Conservation (phyloP, 2,329 filamentous ascomycete species). For the Bertia moriformis region DNA sequence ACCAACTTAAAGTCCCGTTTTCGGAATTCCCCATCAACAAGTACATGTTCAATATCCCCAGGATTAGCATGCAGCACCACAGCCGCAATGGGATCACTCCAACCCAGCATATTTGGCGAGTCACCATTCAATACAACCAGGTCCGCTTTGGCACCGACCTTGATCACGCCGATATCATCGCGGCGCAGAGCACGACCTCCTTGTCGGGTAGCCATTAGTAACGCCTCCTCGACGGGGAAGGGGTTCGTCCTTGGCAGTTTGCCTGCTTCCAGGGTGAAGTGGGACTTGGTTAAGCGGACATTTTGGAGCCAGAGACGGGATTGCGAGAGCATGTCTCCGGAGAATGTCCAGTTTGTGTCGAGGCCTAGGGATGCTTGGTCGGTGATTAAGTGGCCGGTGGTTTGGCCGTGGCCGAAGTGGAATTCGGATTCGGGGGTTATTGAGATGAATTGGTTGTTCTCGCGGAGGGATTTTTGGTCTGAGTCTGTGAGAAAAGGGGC, state of each 20-base stretch:
- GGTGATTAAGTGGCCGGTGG: conserved; percentile 21
- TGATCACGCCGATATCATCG: conserved; percentile 32
- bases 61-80: conserved; percentile 37
- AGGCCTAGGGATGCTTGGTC: conserved; percentile 37
- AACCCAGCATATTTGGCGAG: conserved; percentile 33
- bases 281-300: conserved; percentile 21
- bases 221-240: conserved; percentile 37
- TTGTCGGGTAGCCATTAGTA: conserved; percentile 34
- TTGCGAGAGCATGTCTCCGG: conserved; percentile 32
- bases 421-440: conserved; percentile 44
- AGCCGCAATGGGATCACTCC: conserved; percentile 38
- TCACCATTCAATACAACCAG: conserved; percentile 34
- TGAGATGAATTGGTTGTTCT: conserved; percentile 34
- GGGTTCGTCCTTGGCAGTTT: conserved; percentile 29
- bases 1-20: conserved; percentile 27
- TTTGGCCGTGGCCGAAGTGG: conserved; percentile 39
- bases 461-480: conserved; percentile 25
- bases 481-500: conserved; percentile 24
- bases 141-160: conserved; percentile 34
- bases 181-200: conserved; percentile 34
- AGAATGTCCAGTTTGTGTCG: conserved; percentile 37
- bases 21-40: conserved; percentile 30
- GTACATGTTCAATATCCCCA: conserved; percentile 32
- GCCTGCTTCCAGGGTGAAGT: conserved; percentile 21
- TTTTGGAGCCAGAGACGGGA: conserved; percentile 37